These are phyloP conservation scores for Pyrenophora teres DNA, from an alignment of 2,329 filamentous ascomycete species.

Conservation along the genomic window DNA sequence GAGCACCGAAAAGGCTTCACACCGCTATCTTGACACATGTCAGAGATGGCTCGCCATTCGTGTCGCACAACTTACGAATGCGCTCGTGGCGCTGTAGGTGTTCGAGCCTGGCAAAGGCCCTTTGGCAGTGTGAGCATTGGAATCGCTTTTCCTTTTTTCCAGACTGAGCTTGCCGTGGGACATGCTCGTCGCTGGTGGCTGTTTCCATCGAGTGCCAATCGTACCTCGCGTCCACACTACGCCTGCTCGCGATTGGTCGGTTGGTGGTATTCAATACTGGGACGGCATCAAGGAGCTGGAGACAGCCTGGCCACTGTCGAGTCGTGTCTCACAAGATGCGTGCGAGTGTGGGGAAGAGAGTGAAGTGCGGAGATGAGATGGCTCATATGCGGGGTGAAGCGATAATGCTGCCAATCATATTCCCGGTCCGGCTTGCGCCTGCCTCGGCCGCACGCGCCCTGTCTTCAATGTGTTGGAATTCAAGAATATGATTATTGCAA, in stretches of 20 bases:
- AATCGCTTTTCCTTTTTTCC: conserved; percentile 46
- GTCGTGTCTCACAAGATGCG: conserved; percentile 9
- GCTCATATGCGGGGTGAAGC: conserved; percentile 27
- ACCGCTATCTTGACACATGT: conserved; percentile 41
- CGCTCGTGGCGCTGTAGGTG: conserved; percentile 50
- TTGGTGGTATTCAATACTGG: not conserved
- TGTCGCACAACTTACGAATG: conserved; percentile 37
- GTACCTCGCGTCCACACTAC: not conserved
- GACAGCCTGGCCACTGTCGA: conserved; percentile 16
- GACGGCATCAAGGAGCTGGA: conserved; percentile 6
- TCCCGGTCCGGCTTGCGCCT: not conserved
- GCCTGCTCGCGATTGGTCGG: conserved; percentile 10
- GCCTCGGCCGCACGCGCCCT: not conserved
- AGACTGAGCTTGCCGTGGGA: conserved; percentile 17
- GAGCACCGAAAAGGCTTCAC: conserved; percentile 49
- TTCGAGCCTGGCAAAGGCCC: conserved; percentile 46
- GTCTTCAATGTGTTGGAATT: not conserved
- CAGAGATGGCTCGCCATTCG: conserved; percentile 6
- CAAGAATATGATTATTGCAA: not conserved
- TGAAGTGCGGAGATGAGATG: conserved; percentile 10
- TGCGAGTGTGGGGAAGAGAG: conserved; percentile 30
- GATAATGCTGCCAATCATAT: conserved; percentile 12
- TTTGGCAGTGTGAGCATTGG: conserved; percentile 40
- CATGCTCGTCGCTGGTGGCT: conserved; percentile 19
- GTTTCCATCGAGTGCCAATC: conserved; percentile 28